Percentiles rank a stretch among this genome's conserved stretches.
These are phyloP conservation scores for Ziziphus jujuba DNA, from an alignment of 306 rosid species.

Conservation along the genomic window DNA sequence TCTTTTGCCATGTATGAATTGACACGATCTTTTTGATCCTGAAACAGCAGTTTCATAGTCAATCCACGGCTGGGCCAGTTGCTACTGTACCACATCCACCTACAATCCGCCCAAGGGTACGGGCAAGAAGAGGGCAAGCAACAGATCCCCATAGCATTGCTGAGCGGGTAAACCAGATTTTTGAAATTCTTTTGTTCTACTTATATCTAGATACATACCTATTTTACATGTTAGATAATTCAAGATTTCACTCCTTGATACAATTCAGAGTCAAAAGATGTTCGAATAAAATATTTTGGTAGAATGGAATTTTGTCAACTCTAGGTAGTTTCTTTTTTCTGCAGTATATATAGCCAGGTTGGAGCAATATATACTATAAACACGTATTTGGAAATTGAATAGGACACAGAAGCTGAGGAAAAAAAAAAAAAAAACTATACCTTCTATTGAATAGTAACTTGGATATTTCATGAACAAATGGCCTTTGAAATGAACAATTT, in stretches of 20 bases:
- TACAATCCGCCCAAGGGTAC: slow-evolving; percentile 74
- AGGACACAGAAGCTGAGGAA: background rate
- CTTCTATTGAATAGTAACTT: no score
- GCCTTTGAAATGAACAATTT: background rate
- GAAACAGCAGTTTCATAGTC: slow-evolving; percentile 59
- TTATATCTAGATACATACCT: background rate
- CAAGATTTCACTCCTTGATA: background rate
- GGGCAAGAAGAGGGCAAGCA: slow-evolving; percentile 99
- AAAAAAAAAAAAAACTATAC: no score
- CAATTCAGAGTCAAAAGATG: background rate
- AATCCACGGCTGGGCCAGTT: slow-evolving; percentile 35
- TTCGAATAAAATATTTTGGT: background rate
- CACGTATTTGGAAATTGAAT: background rate
- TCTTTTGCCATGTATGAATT: slow-evolving; percentile 14
- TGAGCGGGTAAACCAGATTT: slow-evolving; percentile 58
- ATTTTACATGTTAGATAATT: background rate
- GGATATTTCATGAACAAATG: no score
- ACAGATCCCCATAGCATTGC: slow-evolving; percentile 99
- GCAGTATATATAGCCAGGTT: no score
- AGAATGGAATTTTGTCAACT: background rate
- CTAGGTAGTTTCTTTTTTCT: no score
- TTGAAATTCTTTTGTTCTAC: background rate
- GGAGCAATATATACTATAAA: no score
- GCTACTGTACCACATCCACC: slow-evolving; percentile 55
- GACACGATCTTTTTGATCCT: slow-evolving; percentile 18